Evolutionary conservation across 2,329 filamentous ascomycete species (phyloP), one percentile per base, ranked within the genome.

Genomic region (Huntiella moniliformis): DNA sequence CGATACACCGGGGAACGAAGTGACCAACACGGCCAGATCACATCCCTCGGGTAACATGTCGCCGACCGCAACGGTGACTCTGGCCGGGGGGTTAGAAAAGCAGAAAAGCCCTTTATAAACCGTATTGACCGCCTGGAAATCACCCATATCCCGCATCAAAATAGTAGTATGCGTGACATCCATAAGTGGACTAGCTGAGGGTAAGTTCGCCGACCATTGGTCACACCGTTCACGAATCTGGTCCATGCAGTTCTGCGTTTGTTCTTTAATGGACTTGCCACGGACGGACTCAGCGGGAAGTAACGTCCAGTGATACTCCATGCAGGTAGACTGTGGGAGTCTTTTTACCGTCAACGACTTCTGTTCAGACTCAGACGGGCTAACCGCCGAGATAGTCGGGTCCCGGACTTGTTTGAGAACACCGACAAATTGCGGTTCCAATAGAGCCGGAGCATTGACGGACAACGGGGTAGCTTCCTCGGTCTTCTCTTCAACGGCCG

Each of bases 41-140:
- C 69, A 62, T 7, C 67, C 68, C 0, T 56, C 40, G 0, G 82
- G 81, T 5, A 95, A 67, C 5, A 67, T 57, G 42, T 74, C 63
- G 3, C 85, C 84, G 51, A 80, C 82, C 0, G 85, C 79, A 42
- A 96, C 73, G 4, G 86, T 93, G 42, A 92, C 80, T 42, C 91
- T 67, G 0, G 87, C 77, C 0, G 91, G 85, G 0, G 91, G 91
- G 52, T 87, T 93, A 0, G 87, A 80, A 42, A 71, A 67, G 15
- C 64, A 63, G 60, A 96, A 96, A 37, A 86, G 70, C 6, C 70
- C 66, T 4, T 74, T 77, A 60, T 96, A 98, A 51, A 81, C 64
- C 18, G 65, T 60, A 60, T 96, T 96, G 53, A 94, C 66, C 12
- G 64, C 55, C 0, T 74, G 66, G 59, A 96, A 98, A 60, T 86